Evolutionary conservation across 2,329 filamentous ascomycete genomes (phyloP), one percentile per base, ranked within the genome.

Genomic region (Colletotrichum sp.): DNA sequence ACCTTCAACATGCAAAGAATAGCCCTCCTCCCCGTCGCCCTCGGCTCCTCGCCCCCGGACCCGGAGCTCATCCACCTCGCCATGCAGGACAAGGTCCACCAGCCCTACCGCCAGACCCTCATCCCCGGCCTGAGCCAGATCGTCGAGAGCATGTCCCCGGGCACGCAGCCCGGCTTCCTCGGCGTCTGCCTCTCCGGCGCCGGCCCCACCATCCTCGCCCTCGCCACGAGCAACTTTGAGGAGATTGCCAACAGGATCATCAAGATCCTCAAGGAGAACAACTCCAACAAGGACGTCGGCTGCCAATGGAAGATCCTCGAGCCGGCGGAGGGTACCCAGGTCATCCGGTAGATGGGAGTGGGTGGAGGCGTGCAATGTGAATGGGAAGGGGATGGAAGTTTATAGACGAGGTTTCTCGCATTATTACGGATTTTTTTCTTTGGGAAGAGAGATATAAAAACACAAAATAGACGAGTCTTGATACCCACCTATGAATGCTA

Each of bases 11-110:
- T 98, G 80, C 97, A 98, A 86, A 92, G 97, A 78, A 95, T 98
- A 83, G 96, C 96, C 4, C 90, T 99, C 66, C 91, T 99, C 15
- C 96, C 96, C 36, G 95, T 96, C 13, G 96, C 96, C 1, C 90
- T 99, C 61, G 96, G 96, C 78, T 93, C 95, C 83, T 96, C 94
- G 9, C 96, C 97, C 12, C 96, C 96, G 3, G 94, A 98, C 82
- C 94, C 97, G 26, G 94, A 97, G 80, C 94, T 98, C 85, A 99
- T 99, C 83, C 97, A 97, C 87, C 93, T 97, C 64, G 96, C 96
- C 62, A 99, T 99, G 97, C 97, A 98, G 87, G 97, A 99, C 88
- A 98, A 96, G 86, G 92, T 99, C 76, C 97, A 99, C 87, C 97
- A 99, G 85, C 97, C 96, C 58, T 98, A 99, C 88, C 94, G 97